Evolutionary conservation across 2,329 filamentous ascomycete genomes (phyloP), one percentile per base, ranked within the genome.

Genomic region (Gnomoniopsis sp.): DNA sequence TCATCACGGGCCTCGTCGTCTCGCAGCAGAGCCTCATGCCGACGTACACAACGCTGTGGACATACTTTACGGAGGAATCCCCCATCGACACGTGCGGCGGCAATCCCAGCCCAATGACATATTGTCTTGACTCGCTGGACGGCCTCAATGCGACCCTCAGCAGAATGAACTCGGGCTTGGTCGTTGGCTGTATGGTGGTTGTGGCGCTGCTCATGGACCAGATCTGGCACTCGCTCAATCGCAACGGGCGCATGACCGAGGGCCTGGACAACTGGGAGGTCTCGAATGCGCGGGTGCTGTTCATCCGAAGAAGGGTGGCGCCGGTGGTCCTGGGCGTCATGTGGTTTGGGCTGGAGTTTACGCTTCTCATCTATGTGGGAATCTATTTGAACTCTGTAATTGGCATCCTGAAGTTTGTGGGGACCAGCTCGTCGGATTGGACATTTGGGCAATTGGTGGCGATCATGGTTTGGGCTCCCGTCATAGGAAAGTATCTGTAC

Each of bases 361-460:
- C 57, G 19, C 50, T 65, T n/a, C 43, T 63, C 4, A 41, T 63
- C 11, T 59, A 61, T 10, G 55, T 60, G 8, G 52, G 57, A 14
- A 61, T 62, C n/a, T 62, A 64, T 43, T 46, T 59, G 6, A 63
- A 61, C 8, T 54, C 59, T 6, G 55, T 63, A 12, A 30, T 61
- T 21, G 48, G 50, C 34, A 43, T 62, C 21, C 57, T 63, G 17
- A 38, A 55, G 19, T 52, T 61, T 19, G 57, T 59, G n/a, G 61
- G 53, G 23, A 57, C 49, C 15, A 23, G 41, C 57, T 19, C 55
- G 17, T 57, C 58, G 33, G 48, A 60, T 11, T 69, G 65, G 67
- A 63, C 63, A 1, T 69, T 65, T 47, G 67, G 66, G 12, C 66
- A 69, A 44, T 41, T 69, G 21, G 63, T 69, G 8, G 66, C 66